Conservation (phyloP, 805 yeast genomes). For the Nakazawaea anatomiae region DNA sequence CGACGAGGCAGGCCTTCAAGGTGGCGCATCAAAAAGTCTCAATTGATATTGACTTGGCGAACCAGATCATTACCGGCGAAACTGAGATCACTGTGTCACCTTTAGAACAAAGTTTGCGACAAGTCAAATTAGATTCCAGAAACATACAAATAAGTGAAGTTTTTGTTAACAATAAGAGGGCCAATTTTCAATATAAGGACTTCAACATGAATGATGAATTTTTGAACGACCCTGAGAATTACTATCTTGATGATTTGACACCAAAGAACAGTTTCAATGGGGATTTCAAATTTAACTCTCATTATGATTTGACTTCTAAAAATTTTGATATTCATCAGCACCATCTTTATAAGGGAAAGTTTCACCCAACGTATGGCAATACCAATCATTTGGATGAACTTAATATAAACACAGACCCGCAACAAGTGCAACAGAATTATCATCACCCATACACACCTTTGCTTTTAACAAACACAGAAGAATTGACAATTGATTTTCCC, state of each 20-base stretch:
- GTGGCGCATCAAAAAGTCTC: slow-evolving; percentile 82
- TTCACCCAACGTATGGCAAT: slow-evolving; percentile 48
- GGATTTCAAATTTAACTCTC: slow-evolving; percentile 18
- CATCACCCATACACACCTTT: slow-evolving; percentile 18
- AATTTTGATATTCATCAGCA: slow-evolving; percentile 46
- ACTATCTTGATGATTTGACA: slow-evolving; percentile 20
- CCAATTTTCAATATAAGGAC: slow-evolving; percentile 54
- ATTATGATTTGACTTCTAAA: slow-evolving; percentile 36
- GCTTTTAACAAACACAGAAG: slow-evolving; percentile 48
- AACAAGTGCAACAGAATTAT: slow-evolving; percentile 13
- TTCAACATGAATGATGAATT: slow-evolving; percentile 29
- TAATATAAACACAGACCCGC: slow-evolving; percentile 24
- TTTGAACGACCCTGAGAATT: slow-evolving; percentile 23
- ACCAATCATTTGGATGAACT: slow-evolving; percentile 22
- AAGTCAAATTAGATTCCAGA: slow-evolving; percentile 73
- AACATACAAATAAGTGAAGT: slow-evolving; percentile 63
- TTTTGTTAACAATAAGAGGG: slow-evolving; percentile 55
- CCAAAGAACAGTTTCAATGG: background rate
- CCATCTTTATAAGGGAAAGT: slow-evolving; percentile 48
- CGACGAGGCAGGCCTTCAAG: slow-evolving; percentile 43
- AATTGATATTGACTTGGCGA: slow-evolving; percentile 73
- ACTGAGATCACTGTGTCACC: slow-evolving; percentile 86
- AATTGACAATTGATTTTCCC: slow-evolving; percentile 58
- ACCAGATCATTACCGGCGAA: slow-evolving; percentile 53
- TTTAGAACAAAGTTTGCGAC: slow-evolving; percentile 46